phyloP scores from a whole-genome alignment of 164 flowering plant genomes.

The Hamamelis virginiana region DNA sequence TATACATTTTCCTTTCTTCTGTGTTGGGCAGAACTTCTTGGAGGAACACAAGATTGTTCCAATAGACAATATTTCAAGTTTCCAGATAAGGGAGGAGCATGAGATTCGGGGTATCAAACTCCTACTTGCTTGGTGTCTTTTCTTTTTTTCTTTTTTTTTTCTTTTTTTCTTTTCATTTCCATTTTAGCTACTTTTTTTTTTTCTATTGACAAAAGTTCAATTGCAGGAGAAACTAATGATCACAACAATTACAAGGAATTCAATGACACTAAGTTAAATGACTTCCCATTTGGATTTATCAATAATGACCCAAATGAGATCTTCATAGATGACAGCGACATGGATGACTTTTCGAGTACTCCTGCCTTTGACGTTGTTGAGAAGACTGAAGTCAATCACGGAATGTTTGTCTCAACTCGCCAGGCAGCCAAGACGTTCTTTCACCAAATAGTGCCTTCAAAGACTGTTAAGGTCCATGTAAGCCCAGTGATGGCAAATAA shows the following conservation, averaged over 20 bases:
- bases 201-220: neutral
- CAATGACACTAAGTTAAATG: conserved; percentile 31
- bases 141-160: neutral
- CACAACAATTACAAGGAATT: conserved; percentile 22
- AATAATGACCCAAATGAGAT: conserved; percentile 37
- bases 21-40: conserved; percentile 38
- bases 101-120: conserved; percentile 33
- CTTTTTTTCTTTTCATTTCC: neutral
- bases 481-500: conserved; percentile 32
- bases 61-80: conserved; percentile 47
- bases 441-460: conserved; percentile 71
- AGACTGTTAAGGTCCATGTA: conserved; percentile 54
- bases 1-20: neutral
- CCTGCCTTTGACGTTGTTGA: conserved; percentile 54
- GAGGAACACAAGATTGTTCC: conserved; percentile 58
- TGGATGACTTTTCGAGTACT: conserved; percentile 35
- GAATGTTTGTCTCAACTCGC: conserved; percentile 58
- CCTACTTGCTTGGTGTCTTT: neutral
- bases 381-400: conserved; percentile 65
- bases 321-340: conserved; percentile 32
- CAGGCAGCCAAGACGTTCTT: conserved; percentile 65
- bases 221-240: conserved; percentile 37
- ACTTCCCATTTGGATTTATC: conserved; percentile 41
- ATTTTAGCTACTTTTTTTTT: neutral
- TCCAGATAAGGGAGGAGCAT: conserved; percentile 32